Evolutionary conservation across 352 stramenopile genomes (phyloP), one percentile per base, ranked within the genome.

Genomic region (Globisporangium paddicum): DNA sequence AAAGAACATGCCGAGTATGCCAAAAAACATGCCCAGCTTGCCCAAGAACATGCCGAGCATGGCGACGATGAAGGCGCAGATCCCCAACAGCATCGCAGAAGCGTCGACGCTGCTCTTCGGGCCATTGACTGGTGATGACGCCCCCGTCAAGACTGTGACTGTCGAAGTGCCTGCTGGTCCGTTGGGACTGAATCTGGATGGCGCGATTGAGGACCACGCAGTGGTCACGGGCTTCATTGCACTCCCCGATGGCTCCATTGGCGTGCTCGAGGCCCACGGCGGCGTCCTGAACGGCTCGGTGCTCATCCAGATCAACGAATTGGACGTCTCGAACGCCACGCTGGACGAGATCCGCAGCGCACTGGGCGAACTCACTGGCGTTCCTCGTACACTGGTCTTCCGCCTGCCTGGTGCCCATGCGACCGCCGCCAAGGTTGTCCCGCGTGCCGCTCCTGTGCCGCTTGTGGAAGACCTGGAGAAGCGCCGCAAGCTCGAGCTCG

Each of bases 271-370:
- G 56, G 16, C 59, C 0, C 67, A 74, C 35, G 82, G 77, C 32
- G 64, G 60, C 18, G 58, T 92, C 13, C 30, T 52, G 18, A 64
- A 61, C 1, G 78, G 82, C 37, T 66, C 78, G 3, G 54, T 71
- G 46, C 71, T 92, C n/a, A 65, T 89, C 23, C 66, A 72, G 38
- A 77, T 92, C 51, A 87, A 92, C 54, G 78, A 70, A 28, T 46
- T 76, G 35, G 78, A 92, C 62, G 77, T 92, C 7, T 78, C 73
- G 8, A 46, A 54, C 8, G 59, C 63, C 49, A 53, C 72, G 18
- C 66, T 87, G 1, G 62, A 71, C 21, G 71, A 77, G 2, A 77
- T 92, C 55, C 73, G 67, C 18, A 52, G 62, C 6, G 67, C 60
- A n/a, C 67, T 89, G 16, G 65, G 69, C 9, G 69, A 67, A 9